A percentile compares a stretch with the other conserved stretches of the same genome.
phyloP scores from a whole-genome alignment of 805 yeast species.

The Saccharomycopsis sp. region DNA sequence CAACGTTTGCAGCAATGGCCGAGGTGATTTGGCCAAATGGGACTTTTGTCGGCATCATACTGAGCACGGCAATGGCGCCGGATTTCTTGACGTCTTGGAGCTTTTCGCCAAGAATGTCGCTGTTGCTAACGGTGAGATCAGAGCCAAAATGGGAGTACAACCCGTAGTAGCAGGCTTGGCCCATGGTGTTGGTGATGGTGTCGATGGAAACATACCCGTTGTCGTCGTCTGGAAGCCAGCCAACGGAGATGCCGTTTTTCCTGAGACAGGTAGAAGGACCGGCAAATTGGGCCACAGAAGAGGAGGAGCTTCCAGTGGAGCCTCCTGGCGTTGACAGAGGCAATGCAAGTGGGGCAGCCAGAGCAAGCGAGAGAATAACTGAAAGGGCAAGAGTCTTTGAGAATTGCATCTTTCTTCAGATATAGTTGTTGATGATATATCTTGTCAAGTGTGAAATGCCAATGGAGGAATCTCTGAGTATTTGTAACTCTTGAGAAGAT shows the following conservation, averaged over 20 bases:
- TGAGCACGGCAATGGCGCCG: slow-evolving; percentile 11
- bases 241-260: slow-evolving; percentile 6
- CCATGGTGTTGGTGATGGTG: slow-evolving; percentile 6
- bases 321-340: too few relatives aligned
- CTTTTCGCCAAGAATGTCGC: slow-evolving; percentile 10
- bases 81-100: slow-evolving; percentile 9
- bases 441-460: too few relatives aligned
- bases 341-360: too few relatives aligned
- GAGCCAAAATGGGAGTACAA: slow-evolving; percentile 12
- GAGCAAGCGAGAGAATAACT: too few relatives aligned
- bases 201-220: slow-evolving; percentile 5
- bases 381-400: too few relatives aligned
- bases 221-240: slow-evolving; percentile 11
- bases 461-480: too few relatives aligned
- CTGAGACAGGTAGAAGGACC: slow-evolving; percentile 3
- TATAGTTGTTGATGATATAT: too few relatives aligned
- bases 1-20: slow-evolving; percentile 5
- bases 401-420: too few relatives aligned
- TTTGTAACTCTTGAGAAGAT: too few relatives aligned
- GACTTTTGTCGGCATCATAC: slow-evolving; percentile 10
- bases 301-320: too few relatives aligned
- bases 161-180: slow-evolving; percentile 14
- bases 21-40: neutral
- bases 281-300: too few relatives aligned
- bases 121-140: slow-evolving; percentile 2